Evolutionary conservation across 1,284 basidiomycete genomes (phyloP), one percentile per base, ranked within the genome.

Genomic region (Fomitopsis betulina): DNA sequence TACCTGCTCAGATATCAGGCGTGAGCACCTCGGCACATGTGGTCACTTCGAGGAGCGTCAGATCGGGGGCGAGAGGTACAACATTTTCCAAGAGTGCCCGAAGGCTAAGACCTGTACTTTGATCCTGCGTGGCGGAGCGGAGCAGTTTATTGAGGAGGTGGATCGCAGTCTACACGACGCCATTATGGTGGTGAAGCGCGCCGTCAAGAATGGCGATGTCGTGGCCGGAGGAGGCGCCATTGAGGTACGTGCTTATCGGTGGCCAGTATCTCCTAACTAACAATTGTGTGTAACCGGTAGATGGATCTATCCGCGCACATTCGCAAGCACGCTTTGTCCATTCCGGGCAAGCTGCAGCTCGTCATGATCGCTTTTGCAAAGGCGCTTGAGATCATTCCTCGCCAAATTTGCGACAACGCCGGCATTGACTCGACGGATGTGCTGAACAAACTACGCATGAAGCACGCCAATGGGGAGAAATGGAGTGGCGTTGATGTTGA

Each of bases 131-230:
- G 97, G 97, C 60, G 97, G 97, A 23, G 97, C 97, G 0, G 96
- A 99, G 71, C 97, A 99, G 73, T 98, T 99, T 74, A 99, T 99
- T 63, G 94, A 96, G 67, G 97, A 99, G 74, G 96, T 99, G 10
- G 96, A 98, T 75, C 81, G 97, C 58, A 95, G 92, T 84, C 76
- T 99, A 67, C 96, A 99, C 72, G 97, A 99, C 71, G 96, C 96
- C 3, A 96, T 99, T 71, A 99, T 99, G 96, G 96, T 99, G 35
- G 97, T 99, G 52, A 97, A 97, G 76, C 84, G 97, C 47, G 96
- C 97, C 8, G 91, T 99, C 67, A 92, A 91, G 73, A 98, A 96
- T 73, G 94, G 93, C 59, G 89, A 95, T 60, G 89, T 99, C 54
- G 97, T 99, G 32, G 97, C 96, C 6, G 97, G 97, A 54, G 97